Percentiles rank a stretch among this genome's conserved stretches.
These are phyloP conservation scores for Talaromyces albobiverticillius DNA, from an alignment of 2,329 filamentous ascomycete genomes.

Conservation along the genomic window DNA sequence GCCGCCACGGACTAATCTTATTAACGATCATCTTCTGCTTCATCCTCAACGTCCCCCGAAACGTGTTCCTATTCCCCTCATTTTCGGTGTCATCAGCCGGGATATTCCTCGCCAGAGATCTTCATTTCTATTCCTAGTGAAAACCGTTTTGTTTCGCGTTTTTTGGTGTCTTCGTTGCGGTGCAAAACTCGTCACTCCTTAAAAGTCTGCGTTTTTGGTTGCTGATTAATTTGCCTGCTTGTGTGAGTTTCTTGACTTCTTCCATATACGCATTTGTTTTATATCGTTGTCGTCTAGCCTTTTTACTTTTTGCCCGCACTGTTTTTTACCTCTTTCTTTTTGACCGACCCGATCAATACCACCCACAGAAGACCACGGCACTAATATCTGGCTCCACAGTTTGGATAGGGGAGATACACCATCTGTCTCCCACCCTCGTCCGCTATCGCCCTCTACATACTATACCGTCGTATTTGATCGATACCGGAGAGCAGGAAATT, in stretches of 20 bases:
- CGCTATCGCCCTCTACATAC: background rate
- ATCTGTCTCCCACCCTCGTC: background rate
- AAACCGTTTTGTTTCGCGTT: background rate
- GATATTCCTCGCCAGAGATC: background rate
- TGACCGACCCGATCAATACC: background rate
- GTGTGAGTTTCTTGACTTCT: constrained; percentile 14
- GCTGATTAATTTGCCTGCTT: constrained; percentile 19
- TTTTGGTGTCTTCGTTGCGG: background rate
- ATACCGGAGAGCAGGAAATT: background rate
- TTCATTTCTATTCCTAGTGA: constrained; percentile 1
- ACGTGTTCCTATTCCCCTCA: constrained; percentile 11
- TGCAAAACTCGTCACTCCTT: constrained; percentile 16
- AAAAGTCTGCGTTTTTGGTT: constrained; percentile 21
- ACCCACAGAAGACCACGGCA: background rate
- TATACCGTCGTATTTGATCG: background rate
- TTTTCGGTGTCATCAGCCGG: constrained; percentile 1
- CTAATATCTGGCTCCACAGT: constrained; percentile 11
- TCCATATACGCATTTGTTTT: background rate
- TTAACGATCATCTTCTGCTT: constrained; percentile 13
- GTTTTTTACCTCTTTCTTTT: background rate
- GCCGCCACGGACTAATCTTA: constrained; percentile 13
- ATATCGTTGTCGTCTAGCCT: background rate
- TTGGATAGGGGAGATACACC: constrained; percentile 10
- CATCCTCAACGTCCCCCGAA: constrained; percentile 7
- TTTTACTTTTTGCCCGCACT: background rate